Conservation (phyloP, 305 asterid genomes). For the Petunia hybrid region DNA sequence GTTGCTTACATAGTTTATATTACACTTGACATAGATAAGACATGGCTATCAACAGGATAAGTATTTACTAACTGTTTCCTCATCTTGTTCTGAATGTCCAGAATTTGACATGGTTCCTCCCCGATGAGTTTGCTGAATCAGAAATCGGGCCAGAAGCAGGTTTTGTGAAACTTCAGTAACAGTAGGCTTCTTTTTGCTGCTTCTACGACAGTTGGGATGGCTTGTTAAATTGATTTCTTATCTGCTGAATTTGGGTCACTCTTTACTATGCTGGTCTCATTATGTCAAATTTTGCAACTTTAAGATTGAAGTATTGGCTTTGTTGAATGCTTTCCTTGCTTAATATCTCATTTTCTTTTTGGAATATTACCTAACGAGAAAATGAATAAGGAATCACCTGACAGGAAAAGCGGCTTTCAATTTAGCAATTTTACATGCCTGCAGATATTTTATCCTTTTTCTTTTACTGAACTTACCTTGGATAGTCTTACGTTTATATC, state of each 20-base stretch:
- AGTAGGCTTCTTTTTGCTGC: slow-evolving; percentile 61
- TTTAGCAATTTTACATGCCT: not conserved
- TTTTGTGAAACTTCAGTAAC: slow-evolving; percentile 91
- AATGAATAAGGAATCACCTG: slow-evolving; percentile 8
- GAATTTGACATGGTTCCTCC: slow-evolving; percentile 97
- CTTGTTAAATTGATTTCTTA: not conserved
- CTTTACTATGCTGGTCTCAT: not conserved
- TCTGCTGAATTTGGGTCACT: slow-evolving; percentile 23
- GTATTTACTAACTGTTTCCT: not conserved
- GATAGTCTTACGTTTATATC: no score
- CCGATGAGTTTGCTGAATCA: slow-evolving; percentile 92
- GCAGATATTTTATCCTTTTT: not conserved
- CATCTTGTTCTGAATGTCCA: slow-evolving; percentile 42
- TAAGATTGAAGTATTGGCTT: not conserved
- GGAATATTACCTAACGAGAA: slow-evolving; percentile 11
- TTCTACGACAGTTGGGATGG: slow-evolving; percentile 9
- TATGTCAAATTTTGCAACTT: not conserved
- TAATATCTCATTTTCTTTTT: not conserved
- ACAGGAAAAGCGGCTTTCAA: not conserved
- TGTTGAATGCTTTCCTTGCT: not conserved
- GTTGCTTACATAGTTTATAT: not conserved
- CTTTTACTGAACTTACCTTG: not conserved
- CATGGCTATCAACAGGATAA: not conserved
- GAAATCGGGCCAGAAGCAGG: slow-evolving; percentile 99
- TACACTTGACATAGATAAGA: slow-evolving; percentile 7